These are phyloP conservation scores for Asterophora lycoperdoides DNA, from an alignment of 768 basidiomycete genomes.

Conservation along the genomic window DNA sequence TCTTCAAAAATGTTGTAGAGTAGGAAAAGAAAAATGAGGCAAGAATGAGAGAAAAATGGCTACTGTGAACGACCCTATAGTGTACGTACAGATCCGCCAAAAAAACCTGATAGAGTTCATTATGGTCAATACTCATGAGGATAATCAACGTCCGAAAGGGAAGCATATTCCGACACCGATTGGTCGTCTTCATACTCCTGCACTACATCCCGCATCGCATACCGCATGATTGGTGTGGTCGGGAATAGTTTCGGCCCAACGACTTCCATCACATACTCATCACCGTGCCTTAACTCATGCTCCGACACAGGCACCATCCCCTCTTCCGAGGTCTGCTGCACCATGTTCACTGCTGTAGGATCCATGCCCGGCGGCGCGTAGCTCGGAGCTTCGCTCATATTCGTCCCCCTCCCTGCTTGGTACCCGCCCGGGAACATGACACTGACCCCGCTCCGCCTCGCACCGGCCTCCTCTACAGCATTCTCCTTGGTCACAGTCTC, in stretches of 20 bases:
- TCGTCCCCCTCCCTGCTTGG: not conserved
- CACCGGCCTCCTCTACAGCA: conserved; percentile 28
- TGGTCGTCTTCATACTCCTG: conserved; percentile 77
- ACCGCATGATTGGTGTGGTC: conserved; percentile 76
- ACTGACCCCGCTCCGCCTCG: conserved; percentile 18
- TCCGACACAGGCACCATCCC: conserved; percentile 33
- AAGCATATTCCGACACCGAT: conserved; percentile 76
- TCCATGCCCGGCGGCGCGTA: conserved; percentile 29
- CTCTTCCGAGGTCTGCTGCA: conserved; percentile 22
- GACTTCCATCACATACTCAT: conserved; percentile 49
- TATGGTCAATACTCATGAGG: conserved; percentile 29
- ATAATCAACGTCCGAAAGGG: conserved; percentile 59
- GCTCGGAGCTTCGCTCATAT: conserved; percentile 7
- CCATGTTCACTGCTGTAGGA: conserved; percentile 37
- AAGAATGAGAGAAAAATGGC: too few species aligned
- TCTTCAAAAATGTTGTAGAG: too few species aligned
- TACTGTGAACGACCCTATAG: too few species aligned
- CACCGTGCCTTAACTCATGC: conserved; percentile 37
- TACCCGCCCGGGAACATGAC: not conserved
- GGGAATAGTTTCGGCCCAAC: conserved; percentile 76
- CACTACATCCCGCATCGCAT: conserved; percentile 80
- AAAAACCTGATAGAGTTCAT: too few species aligned
- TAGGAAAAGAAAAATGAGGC: too few species aligned
- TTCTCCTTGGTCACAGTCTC: conserved; percentile 60
- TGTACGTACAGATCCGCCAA: too few species aligned